These are phyloP conservation scores for Lophium mytilinum DNA, from an alignment of 495 filamentous ascomycete genomes.

Conservation along the genomic window DNA sequence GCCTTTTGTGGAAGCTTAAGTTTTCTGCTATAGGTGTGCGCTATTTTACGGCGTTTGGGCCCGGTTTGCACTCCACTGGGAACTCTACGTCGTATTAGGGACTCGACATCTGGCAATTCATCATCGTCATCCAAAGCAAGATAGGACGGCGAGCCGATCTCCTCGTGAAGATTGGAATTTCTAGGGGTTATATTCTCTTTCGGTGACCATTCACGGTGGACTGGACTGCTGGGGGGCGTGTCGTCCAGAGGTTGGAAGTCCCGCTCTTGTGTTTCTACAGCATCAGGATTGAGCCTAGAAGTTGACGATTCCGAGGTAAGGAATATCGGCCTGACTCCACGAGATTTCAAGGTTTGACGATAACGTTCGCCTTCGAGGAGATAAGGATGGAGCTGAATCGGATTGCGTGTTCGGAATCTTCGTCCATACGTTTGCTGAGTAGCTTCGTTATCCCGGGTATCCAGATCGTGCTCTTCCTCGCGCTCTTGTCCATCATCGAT, in stretches of 20 bases:
- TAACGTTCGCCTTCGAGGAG: constrained; percentile 29
- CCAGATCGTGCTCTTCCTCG: not conserved
- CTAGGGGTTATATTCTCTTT: not conserved
- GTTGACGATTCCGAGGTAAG: not conserved
- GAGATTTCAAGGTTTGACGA: constrained; percentile 23
- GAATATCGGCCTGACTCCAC: constrained; percentile 29
- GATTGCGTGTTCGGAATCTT: constrained; percentile 25
- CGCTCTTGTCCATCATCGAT: not conserved
- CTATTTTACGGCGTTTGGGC: constrained; percentile 18
- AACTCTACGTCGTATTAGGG: constrained; percentile 3
- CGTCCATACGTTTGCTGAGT: constrained; percentile 1
- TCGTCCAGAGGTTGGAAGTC: constrained; percentile 13
- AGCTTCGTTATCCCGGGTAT: not conserved
- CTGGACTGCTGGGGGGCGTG: constrained; percentile 2
- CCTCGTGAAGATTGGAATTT: not conserved
- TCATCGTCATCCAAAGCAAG: constrained; percentile 9
- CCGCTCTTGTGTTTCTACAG: constrained; percentile 15
- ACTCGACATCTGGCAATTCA: constrained; percentile 22
- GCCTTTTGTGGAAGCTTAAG: not conserved
- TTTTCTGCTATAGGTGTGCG: constrained; percentile 4
- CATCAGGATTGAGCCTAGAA: not conserved
- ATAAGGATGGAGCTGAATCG: constrained; percentile 36
- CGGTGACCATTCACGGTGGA: not conserved
- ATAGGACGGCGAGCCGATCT: not conserved
- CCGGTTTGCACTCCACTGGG: not conserved